Percentiles rank a stretch among this genome's conserved stretches.
These are phyloP conservation scores for Candida sp. DNA, from an alignment of 1,139 yeast species.

Conservation along the genomic window DNA sequence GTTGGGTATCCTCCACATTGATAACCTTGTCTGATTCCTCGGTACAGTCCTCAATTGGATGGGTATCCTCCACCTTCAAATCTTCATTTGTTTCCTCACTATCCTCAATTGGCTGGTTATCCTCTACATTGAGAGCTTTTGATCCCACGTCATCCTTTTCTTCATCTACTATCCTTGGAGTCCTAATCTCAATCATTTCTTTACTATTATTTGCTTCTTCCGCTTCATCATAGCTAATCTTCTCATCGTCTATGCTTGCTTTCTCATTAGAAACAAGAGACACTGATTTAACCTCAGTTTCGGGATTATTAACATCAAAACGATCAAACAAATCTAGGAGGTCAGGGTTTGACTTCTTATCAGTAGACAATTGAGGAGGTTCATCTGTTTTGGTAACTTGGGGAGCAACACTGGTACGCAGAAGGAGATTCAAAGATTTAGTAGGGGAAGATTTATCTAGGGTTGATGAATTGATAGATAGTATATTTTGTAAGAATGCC, in stretches of 20 bases:
- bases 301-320: slow-evolving; percentile 28
- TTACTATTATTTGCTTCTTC: slow-evolving; percentile 8
- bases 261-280: slow-evolving; percentile 5
- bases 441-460: slow-evolving; percentile 8
- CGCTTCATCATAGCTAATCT: slow-evolving; percentile 4
- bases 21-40: neutral
- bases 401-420: slow-evolving; percentile 20
- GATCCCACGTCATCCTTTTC: neutral
- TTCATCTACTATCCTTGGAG: slow-evolving; percentile 4
- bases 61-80: neutral
- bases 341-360: slow-evolving; percentile 17
- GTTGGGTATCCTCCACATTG: neutral
- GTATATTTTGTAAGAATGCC: slow-evolving; percentile 17
- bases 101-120: neutral
- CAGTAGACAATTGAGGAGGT: neutral
- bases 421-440: slow-evolving; percentile 8
- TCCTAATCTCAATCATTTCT: slow-evolving; percentile 4
- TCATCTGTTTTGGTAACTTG: slow-evolving; percentile 19
- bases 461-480: slow-evolving; percentile 10
- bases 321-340: slow-evolving; percentile 39
- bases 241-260: slow-evolving; percentile 4
- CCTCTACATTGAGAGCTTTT: too few species aligned
- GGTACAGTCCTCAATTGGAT: neutral
- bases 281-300: neutral
- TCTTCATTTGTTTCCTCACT: slow-evolving; percentile 1